A percentile compares a stretch with the other conserved stretches of the same genome.
Conservation (phyloP, 176 grass and related monocot species). For the Ensete ventricosum region DNA sequence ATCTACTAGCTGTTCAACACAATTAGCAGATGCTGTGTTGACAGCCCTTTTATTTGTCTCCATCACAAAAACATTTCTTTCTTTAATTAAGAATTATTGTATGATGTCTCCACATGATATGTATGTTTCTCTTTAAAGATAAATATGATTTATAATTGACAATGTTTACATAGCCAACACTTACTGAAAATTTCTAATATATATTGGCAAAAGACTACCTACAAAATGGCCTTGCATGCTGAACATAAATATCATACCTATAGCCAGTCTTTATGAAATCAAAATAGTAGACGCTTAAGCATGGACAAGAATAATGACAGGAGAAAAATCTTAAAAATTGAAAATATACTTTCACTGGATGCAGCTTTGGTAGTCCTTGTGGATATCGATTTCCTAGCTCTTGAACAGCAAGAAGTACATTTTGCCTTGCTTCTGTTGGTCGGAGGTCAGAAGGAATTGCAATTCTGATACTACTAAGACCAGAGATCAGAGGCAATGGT, state of each 20-base stretch:
- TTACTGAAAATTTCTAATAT: not conserved
- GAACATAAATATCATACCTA: not conserved
- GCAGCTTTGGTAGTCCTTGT: conserved; percentile 88
- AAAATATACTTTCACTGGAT: conserved; percentile 64
- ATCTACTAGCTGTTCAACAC: no score
- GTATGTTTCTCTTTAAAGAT: not conserved
- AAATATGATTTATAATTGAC: not conserved
- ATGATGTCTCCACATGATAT: not conserved
- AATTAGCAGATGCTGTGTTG: no score
- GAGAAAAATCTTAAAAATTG: conserved; percentile 13
- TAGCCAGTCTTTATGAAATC: not conserved
- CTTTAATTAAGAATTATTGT: not conserved
- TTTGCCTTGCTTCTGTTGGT: conserved; percentile 89
- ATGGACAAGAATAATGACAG: not conserved
- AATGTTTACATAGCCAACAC: not conserved
- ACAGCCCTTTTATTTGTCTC: no score
- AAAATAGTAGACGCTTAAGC: not conserved
- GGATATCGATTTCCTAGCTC: conserved; percentile 83
- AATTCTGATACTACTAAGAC: conserved; percentile 89
- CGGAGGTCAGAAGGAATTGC: conserved; percentile 88
- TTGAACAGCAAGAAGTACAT: conserved; percentile 84
- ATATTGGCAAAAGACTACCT: not conserved
- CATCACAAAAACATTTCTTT: not conserved
- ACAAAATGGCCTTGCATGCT: not conserved
- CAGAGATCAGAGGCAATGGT: conserved; percentile 69